Evolutionary conservation across 2,329 filamentous ascomycete genomes (phyloP).

Genomic region (Calonectria montana): DNA sequence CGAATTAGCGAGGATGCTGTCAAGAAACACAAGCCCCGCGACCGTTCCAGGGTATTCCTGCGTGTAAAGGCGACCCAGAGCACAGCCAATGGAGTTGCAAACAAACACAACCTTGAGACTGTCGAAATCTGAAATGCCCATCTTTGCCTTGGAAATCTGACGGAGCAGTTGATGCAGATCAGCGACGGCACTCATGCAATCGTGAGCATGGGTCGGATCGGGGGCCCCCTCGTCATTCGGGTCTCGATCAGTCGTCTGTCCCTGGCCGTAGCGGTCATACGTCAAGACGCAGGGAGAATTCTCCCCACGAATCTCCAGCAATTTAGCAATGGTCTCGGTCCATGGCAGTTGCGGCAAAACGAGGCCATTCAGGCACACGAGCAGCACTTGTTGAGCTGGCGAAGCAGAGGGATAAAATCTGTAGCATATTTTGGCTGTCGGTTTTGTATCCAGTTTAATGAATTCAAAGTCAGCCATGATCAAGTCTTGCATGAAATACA

Average conservation of each 20-base stretch:
- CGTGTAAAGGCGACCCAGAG: conserved; percentile 62
- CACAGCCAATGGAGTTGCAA: conserved; percentile 38
- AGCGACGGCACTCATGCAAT: conserved; percentile 51
- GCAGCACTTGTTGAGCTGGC: not conserved
- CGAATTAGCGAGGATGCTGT: conserved; percentile 68
- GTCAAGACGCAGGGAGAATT: conserved; percentile 56
- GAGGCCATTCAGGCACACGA: conserved; percentile 41
- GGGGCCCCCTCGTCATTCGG: conserved; percentile 55
- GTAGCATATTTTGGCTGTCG: conserved; percentile 29
- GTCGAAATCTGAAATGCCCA: not conserved
- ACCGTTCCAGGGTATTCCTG: conserved; percentile 57
- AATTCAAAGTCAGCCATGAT: conserved; percentile 5
- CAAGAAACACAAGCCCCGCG: conserved; percentile 62
- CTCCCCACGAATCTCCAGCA: not conserved
- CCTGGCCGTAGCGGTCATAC: conserved; percentile 71
- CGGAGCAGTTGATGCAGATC: conserved; percentile 34
- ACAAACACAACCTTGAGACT: conserved; percentile 24
- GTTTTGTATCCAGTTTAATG: conserved; percentile 32
- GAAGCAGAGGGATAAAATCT: conserved; percentile 21
- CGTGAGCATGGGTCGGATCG: conserved; percentile 57
- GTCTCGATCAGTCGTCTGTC: conserved; percentile 54
- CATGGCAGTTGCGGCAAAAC: conserved; percentile 33
- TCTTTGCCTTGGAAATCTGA: conserved; percentile 5
- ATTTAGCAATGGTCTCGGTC: conserved; percentile 20
- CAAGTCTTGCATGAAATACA: not conserved